Evolutionary conservation across 2,329 filamentous ascomycete genomes (phyloP), one percentile per base, ranked within the genome.

Genomic region (Trichoderma sp.): DNA sequence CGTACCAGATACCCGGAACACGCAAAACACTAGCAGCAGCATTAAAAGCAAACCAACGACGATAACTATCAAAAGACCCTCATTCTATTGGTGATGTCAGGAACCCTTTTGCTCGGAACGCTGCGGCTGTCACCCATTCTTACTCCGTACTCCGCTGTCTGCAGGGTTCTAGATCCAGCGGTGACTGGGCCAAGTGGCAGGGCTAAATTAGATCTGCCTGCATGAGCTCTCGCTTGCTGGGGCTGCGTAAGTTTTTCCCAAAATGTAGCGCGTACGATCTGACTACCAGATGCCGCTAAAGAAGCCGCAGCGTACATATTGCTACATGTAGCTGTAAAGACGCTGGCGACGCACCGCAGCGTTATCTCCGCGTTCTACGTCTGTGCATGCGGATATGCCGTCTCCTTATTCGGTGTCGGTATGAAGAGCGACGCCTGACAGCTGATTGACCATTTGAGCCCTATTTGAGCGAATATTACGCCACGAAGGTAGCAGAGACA

Each of bases 101-200:
- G 21, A 14, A 40, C 13, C 21, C 24, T 63, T 53, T 53, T 53
- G 16, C 21, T 11, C 11, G 21, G 47, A 4, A 49, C 21, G n/a
- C 61, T 33, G 24, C 16, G 27, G 21, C 61, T 19, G 49, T 64
- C 21, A 13, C 53, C 53, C 5, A 37, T 64, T 64, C 61, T 64
- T 35, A 64, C 61, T 64, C 61, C 61, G 61, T 64, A 64, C 49
- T 64, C 61, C 62, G 49, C 40, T 43, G 40, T n/a, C 40, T 43
- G 40, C 73, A 79, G 75, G n/a, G 79, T 80, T 2, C 84, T 85
- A 0, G 86, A 89, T 66, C 80, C 88, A 3, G 80, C 88, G 24
- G 75, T 88, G 4, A 80, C 84, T 0, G 87, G 87, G 0, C 86
- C 86, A 8, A 89, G 89, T 75, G 86, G 82, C 71, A 86, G 86